phyloP scores from a whole-genome alignment of 2,329 filamentous ascomycete species.

The Monilinia fructicola region DNA sequence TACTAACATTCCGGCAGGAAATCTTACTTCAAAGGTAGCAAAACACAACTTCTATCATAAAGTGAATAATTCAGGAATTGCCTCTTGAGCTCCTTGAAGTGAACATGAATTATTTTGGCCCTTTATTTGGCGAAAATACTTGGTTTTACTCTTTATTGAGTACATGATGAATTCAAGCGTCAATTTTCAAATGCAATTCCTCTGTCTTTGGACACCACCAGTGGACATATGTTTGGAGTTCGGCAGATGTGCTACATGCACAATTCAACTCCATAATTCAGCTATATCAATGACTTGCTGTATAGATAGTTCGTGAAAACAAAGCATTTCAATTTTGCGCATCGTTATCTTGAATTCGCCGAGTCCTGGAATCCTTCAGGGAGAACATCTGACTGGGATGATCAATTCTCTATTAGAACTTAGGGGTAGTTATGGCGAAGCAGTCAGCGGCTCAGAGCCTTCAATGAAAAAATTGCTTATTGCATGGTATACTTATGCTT shows the following conservation, averaged over 20 bases:
- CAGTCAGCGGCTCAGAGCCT: background rate
- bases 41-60: background rate
- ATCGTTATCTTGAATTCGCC: background rate
- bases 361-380: background rate
- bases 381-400: background rate
- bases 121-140: background rate
- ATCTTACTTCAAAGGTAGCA: background rate
- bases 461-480: background rate
- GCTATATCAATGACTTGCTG: background rate
- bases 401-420: background rate
- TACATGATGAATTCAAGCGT: background rate
- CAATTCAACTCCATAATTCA: background rate
- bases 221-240: background rate
- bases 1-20: background rate
- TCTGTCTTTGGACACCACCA: background rate
- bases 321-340: background rate
- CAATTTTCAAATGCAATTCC: background rate
- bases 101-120: background rate
- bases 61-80: background rate
- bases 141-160: background rate
- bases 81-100: background rate
- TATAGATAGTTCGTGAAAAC: background rate
- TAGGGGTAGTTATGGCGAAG: background rate
- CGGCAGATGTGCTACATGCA: background rate
- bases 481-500: background rate